Evolutionary conservation across 306 rosid genomes (phyloP).

Genomic region (Betula pendula): DNA sequence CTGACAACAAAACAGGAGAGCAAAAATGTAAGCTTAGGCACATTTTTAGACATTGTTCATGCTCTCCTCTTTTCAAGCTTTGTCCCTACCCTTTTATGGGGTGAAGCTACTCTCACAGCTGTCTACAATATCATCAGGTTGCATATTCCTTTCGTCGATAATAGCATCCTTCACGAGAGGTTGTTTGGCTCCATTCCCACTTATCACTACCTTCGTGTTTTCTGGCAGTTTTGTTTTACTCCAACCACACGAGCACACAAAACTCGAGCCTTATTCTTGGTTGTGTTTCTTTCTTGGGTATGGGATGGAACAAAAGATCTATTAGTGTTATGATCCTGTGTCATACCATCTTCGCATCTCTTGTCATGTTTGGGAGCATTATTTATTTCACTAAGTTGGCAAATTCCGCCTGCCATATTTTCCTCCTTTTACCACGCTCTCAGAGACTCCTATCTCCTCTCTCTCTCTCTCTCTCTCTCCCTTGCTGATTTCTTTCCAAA

Average conservation of each 20-base stretch:
- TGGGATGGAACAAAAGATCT: too few species aligned
- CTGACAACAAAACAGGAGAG: too few species aligned
- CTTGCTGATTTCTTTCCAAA: too few species aligned
- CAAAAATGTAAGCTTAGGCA: neutral
- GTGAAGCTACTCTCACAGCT: neutral
- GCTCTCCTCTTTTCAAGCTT: neutral
- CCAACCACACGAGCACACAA: neutral
- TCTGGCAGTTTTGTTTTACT: neutral
- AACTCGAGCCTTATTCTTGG: too few species aligned
- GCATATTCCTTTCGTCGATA: neutral
- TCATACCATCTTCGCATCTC: neutral
- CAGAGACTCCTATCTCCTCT: neutral
- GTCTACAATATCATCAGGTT: neutral
- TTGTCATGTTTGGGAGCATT: too few species aligned
- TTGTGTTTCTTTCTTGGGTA: too few species aligned
- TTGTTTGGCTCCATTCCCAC: neutral
- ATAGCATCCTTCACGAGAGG: too few species aligned
- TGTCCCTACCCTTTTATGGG: neutral
- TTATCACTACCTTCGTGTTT: neutral
- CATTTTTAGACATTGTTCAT: neutral
- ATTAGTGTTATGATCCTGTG: too few species aligned
- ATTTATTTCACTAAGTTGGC: neutral
- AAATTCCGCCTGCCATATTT: neutral
- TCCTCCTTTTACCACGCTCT: neutral
- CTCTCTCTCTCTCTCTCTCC: too few species aligned